Evolutionary conservation across 73 alveolate species (phyloP).

Genomic region (Paramecium biaurelia): DNA sequence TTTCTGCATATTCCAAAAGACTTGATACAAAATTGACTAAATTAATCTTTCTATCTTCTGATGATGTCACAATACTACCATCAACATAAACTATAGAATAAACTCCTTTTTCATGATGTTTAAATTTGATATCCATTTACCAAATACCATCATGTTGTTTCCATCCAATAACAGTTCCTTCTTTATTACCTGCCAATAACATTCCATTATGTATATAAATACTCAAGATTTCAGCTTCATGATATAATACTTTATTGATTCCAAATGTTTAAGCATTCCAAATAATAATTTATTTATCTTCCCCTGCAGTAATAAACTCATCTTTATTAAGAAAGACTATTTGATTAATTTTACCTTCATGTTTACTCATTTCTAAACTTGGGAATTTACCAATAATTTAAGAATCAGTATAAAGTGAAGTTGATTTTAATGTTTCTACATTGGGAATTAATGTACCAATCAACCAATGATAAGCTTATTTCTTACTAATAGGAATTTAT

Average conservation of each 20-base stretch:
- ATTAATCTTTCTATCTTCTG: constrained; percentile 45
- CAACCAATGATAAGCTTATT: constrained; percentile 35
- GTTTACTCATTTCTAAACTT: constrained; percentile 32
- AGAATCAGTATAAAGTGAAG: constrained; percentile 5
- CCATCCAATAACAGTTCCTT: neutral
- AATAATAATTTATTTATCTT: constrained; percentile 6
- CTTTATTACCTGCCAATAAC: constrained; percentile 33
- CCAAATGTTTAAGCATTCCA: constrained; percentile 6
- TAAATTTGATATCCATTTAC: constrained; percentile 10
- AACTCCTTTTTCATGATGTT: constrained; percentile 41
- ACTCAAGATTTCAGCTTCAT: constrained; percentile 34
- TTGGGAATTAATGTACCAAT: constrained; percentile 26
- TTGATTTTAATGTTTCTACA: neutral
- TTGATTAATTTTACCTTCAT: constrained; percentile 40
- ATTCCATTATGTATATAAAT: neutral
- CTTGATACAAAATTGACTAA: neutral
- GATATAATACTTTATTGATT: neutral
- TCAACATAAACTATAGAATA: neutral
- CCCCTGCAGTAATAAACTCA: constrained; percentile 37
- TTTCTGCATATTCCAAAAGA: constrained; percentile 5
- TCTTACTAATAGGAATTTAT: constrained; percentile 9
- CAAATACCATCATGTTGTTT: constrained; percentile 27
- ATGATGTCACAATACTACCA: constrained; percentile 23
- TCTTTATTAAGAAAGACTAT: neutral
- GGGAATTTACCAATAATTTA: constrained; percentile 30